Percentiles rank a stretch among this genome's conserved stretches.
Evolutionary conservation across 177 flowering plant genomes (phyloP).

Genomic region (Vitis hybrid): DNA sequence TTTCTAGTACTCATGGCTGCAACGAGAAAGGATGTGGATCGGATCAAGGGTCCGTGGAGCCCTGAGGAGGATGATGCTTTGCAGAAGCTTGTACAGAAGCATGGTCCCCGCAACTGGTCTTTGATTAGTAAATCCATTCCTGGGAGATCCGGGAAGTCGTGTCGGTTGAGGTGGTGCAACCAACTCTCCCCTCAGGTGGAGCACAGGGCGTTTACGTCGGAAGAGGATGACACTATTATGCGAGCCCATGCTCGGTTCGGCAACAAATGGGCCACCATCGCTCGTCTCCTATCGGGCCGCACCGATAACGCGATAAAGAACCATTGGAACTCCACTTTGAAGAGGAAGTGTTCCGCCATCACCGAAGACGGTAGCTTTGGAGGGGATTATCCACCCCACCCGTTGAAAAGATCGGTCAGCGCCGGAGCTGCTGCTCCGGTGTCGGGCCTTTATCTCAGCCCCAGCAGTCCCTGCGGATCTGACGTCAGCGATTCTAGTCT

Average conservation of each 20-base stretch:
- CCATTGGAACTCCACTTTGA: constrained; percentile 95
- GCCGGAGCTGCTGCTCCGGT: constrained; percentile 43
- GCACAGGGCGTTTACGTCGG: constrained; percentile 81
- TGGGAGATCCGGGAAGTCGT: constrained; percentile 90
- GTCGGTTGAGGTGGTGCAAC: constrained; percentile 94
- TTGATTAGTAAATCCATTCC: constrained; percentile 81
- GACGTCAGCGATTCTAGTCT: constrained; percentile 71
- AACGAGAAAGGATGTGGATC: constrained; percentile 50
- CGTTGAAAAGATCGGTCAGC: constrained; percentile 64
- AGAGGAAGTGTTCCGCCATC: constrained; percentile 61
- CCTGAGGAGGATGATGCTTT: constrained; percentile 87
- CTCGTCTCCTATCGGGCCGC: constrained; percentile 75
- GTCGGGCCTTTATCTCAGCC: constrained; percentile 39
- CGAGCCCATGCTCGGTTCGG: constrained; percentile 80
- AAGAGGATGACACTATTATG: constrained; percentile 80
- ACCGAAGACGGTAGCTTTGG: constrained; percentile 17
- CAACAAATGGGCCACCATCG: constrained; percentile 96
- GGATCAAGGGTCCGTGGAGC: constrained; percentile 98
- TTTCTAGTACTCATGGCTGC: constrained; percentile 2
- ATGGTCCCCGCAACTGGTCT: constrained; percentile 93
- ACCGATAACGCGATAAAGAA: constrained; percentile 98
- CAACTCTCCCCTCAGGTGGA: constrained; percentile 96
- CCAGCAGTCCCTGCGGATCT: constrained; percentile 75
- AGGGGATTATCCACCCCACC: constrained; percentile 19
- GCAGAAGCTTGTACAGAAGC: constrained; percentile 63